A percentile compares a stretch with the other conserved stretches of the same genome.
phyloP scores from a whole-genome alignment of 83 land plant species.

The Diphasiastrum complanatum region DNA sequence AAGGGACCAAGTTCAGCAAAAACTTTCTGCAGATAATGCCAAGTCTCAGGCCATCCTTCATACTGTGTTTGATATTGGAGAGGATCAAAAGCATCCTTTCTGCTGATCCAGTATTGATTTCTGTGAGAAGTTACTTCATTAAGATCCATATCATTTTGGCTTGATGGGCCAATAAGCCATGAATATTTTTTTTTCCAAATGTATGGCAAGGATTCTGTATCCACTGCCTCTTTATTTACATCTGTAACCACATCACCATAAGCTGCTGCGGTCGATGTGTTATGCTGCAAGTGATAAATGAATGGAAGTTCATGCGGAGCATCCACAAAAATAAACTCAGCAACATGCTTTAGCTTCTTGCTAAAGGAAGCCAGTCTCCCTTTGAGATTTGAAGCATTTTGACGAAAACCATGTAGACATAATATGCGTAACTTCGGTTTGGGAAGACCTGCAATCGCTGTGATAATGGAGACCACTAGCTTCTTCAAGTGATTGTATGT shows the following conservation, averaged over 20 bases:
- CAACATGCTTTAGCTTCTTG: slow-evolving; percentile 69
- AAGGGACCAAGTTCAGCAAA: slow-evolving; percentile 63
- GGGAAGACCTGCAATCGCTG: slow-evolving; percentile 1
- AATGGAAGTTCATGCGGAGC: slow-evolving; percentile 83
- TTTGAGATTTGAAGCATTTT: slow-evolving; percentile 76
- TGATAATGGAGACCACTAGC: not conserved
- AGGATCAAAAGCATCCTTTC: slow-evolving; percentile 56
- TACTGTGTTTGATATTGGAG: slow-evolving; percentile 72
- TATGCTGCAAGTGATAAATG: slow-evolving; percentile 34
- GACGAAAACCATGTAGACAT: slow-evolving; percentile 93
- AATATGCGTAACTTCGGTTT: slow-evolving; percentile 58
- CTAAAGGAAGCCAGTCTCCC: slow-evolving; percentile 78
- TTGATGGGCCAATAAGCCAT: too few species aligned
- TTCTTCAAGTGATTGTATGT: not conserved
- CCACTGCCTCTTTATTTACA: not conserved
- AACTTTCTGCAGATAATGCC: slow-evolving; percentile 35
- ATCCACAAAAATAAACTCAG: slow-evolving; percentile 68
- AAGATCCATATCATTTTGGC: not conserved
- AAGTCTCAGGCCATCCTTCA: slow-evolving; percentile 54
- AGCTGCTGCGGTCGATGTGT: not conserved
- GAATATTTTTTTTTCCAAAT: slow-evolving; percentile 49
- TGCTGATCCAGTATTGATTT: slow-evolving; percentile 28
- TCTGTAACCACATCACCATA: not conserved
- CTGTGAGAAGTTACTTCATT: not conserved
- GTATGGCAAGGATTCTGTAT: slow-evolving; percentile 12